Evolutionary conservation across 352 stramenopile species (phyloP), one percentile per base, ranked within the genome.

Genomic region (Pythium utonaiense): DNA sequence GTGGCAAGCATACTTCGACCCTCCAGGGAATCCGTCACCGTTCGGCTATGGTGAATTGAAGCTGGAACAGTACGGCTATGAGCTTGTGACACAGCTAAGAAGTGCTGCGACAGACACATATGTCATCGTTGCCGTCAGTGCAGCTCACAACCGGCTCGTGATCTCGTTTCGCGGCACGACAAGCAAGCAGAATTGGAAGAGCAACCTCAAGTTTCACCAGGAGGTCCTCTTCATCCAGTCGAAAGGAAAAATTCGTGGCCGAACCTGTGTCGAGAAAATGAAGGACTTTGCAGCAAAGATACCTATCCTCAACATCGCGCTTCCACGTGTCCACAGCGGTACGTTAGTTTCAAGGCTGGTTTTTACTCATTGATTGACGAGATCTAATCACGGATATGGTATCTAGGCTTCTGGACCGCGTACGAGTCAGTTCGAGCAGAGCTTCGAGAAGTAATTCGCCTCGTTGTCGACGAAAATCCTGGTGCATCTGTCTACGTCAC

Each of bases 401-500:
- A 4, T 24, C 17, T 55, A 94, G 85, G 85, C 1, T 94, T 94
- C 66, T 94, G 85, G 85, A 80, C 80, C 42, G 85, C 85, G n/a
- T 92, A 93, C 52, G 83, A 78, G 24, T 92, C 87, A 7, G 81
- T 95, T 10, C 74, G 84, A 45, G 73, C 77, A 19, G 82, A 96
- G 48, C 58, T 96, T 5, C 83, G 86, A 33, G 83, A 91, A 63
- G 78, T 89, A 19, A 78, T 86, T 45, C 79, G 83, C 7, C 69
- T 94, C 19, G 82, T 94, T 14, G 52, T 94, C 25, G 80, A 94
- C 45, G 85, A 94, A 66, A 83, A 94, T 25, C 83, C 85, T 3
- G 81, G 84, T n/a, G 73, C 91, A n/a, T 85, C 73, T 6, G 76
- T 98, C 9, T 98, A 96, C 64, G 67, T 97, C 12, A 97, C 90